These are phyloP conservation scores for Coemansia interrupta DNA, from an alignment of 192 early-diverging fungal species.

Conservation along the genomic window DNA sequence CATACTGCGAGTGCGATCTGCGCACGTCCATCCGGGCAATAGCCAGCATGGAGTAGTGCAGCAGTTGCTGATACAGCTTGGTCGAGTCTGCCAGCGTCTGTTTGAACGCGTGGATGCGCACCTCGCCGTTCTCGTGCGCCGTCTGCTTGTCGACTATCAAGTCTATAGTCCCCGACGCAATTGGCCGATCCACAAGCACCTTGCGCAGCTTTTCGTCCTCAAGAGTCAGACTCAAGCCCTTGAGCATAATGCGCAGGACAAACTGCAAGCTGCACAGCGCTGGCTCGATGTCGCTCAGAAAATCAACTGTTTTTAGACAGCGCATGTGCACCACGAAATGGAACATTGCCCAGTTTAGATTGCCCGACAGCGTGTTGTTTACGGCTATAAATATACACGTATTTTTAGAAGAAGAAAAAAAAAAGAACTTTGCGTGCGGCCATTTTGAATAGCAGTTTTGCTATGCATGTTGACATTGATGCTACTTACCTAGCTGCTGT, in stretches of 20 bases:
- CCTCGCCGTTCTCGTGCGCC: constrained; percentile 30
- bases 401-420: background rate
- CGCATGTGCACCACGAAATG: constrained; percentile 46
- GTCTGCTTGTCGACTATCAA: constrained; percentile 35
- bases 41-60: constrained; percentile 34
- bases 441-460: background rate
- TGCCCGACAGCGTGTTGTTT: constrained; percentile 40
- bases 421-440: background rate
- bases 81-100: constrained; percentile 36
- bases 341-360: constrained; percentile 47
- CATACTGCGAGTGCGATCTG: constrained; percentile 14
- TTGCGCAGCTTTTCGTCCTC: constrained; percentile 15
- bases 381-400: constrained; percentile 21
- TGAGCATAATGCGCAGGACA: constrained; percentile 31
- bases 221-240: constrained; percentile 25
- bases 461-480: too few relatives aligned
- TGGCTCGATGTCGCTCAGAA: constrained; percentile 29
- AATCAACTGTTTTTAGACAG: constrained; percentile 48
- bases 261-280: constrained; percentile 38
- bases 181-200: constrained; percentile 28
- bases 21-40: constrained; percentile 35
- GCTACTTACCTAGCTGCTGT: constrained; percentile 24
- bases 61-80: constrained; percentile 26
- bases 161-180: constrained; percentile 31
- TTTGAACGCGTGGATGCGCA: constrained; percentile 38